Percentiles rank a stretch among this genome's conserved stretches.
Evolutionary conservation across 306 rosid genomes (phyloP).

Genomic region (Cucurbita ficifolia): DNA sequence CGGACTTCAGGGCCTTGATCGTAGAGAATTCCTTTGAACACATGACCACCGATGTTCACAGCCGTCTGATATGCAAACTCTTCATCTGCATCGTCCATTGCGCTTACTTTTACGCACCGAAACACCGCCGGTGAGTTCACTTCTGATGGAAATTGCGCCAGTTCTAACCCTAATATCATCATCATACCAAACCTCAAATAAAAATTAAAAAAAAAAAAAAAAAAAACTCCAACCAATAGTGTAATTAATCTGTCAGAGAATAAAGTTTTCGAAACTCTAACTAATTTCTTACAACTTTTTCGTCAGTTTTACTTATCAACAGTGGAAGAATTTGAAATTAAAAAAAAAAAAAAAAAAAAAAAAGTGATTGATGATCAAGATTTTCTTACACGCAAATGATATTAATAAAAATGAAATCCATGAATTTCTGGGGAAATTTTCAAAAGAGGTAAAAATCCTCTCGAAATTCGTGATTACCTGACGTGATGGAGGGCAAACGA

Average conservation of each 20-base stretch:
- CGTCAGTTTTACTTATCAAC: constrained; percentile 48
- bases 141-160: constrained; percentile 69
- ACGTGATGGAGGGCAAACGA: constrained; percentile 48
- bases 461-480: constrained; percentile 38
- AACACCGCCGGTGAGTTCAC: constrained; percentile 74
- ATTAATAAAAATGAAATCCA: background rate
- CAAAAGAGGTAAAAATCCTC: background rate
- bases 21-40: constrained; percentile 87
- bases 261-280: constrained; percentile 4
- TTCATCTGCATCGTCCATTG: constrained; percentile 75
- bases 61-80: constrained; percentile 90
- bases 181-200: background rate
- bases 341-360: constrained; percentile 1
- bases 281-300: constrained; percentile 12
- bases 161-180: constrained; percentile 69
- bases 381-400: constrained; percentile 7
- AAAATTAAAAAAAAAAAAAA: background rate
- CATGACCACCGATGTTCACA: constrained; percentile 82
- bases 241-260: constrained; percentile 6
- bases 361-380: background rate
- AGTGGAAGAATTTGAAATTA: constrained; percentile 13
- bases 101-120: constrained; percentile 76
- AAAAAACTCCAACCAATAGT: background rate
- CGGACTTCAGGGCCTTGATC: constrained; percentile 59
- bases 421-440: background rate